Evolutionary conservation across 768 basidiomycete species (phyloP), one percentile per base, ranked within the genome.

Genomic region (Pholiota conissans): DNA sequence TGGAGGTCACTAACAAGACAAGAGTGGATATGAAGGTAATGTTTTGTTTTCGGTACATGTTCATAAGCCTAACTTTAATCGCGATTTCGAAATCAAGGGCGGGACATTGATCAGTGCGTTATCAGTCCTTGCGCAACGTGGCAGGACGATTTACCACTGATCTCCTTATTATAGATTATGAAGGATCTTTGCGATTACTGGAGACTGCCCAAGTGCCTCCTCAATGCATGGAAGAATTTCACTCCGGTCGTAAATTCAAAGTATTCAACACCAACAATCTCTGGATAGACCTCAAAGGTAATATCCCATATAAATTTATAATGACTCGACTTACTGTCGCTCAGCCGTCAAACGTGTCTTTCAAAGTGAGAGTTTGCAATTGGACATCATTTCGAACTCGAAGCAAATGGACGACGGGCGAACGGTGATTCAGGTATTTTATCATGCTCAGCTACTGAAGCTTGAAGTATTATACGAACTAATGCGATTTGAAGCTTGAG

Each of bases 1-100:
- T 94, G 92, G 92, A 96, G 74, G 90, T 96, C 61, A 97, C 95
- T 8, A 91, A 95, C 80, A 96, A 95, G 83, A 95, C 94, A 67
- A 95, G 96, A 82, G 93, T 90, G 47, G 93, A 89, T 45, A 66
- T 73, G 42, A 45, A 45, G 42, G 42, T 45, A 24, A 18, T n/a
- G 37, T 39, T 45, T 10, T 11, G 42, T 22, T 45, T 9, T 45
- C 9, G 4, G 11, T 45, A 84, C 76, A 92, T 74, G 16, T 16
- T 42, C 5, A n/a, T 20, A n/a, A 8, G 89, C 89, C 16, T 26
- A 6, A 32, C 30, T 6, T 32, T 5, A 30, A 39, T 24, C 20
- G 9, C 20, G 24, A 1, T 22, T 24, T 24, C 18, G 39, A 45
- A 20, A 11, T 42, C 57, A 72, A 73, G 85, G 90, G 90, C 73